Evolutionary conservation across 257 asterid genomes (phyloP).

Genomic region (Nicotiana sylvestris): DNA sequence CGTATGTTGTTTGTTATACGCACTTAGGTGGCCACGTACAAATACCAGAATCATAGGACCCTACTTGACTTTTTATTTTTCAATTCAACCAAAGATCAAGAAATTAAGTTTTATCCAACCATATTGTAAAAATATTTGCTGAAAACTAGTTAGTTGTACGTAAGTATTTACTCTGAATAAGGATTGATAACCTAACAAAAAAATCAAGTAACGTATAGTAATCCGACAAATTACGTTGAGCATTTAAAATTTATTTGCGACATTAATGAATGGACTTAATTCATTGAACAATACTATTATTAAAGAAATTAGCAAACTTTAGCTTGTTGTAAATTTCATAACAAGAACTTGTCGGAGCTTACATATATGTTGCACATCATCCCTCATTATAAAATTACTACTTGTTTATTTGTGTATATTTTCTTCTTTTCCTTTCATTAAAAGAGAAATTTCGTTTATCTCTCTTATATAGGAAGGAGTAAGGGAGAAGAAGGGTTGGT

Average conservation of each 20-base stretch:
- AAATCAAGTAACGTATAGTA: not conserved
- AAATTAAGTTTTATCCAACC: not conserved
- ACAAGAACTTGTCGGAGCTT: not conserved
- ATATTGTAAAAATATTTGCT: not conserved
- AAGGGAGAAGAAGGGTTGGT: constrained; percentile 5
- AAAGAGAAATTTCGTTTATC: not conserved
- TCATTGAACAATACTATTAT: not conserved
- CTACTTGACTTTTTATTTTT: not conserved
- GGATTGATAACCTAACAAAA: not conserved
- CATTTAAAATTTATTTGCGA: not conserved
- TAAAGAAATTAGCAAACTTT: not conserved
- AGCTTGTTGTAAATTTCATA: not conserved
- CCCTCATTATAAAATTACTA: not conserved
- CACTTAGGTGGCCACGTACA: not conserved
- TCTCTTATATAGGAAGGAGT: not conserved
- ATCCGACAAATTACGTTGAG: not conserved
- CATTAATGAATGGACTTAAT: not conserved
- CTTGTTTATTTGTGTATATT: not conserved
- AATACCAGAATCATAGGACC: not conserved
- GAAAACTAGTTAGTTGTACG: not conserved
- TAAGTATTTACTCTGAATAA: not conserved
- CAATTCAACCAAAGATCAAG: not conserved
- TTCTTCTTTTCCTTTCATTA: not conserved
- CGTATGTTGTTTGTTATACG: not conserved
- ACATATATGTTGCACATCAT: too few species aligned